Evolutionary conservation across 108 stramenopile species (phyloP).

Genomic region (Nitzschia sp.): DNA sequence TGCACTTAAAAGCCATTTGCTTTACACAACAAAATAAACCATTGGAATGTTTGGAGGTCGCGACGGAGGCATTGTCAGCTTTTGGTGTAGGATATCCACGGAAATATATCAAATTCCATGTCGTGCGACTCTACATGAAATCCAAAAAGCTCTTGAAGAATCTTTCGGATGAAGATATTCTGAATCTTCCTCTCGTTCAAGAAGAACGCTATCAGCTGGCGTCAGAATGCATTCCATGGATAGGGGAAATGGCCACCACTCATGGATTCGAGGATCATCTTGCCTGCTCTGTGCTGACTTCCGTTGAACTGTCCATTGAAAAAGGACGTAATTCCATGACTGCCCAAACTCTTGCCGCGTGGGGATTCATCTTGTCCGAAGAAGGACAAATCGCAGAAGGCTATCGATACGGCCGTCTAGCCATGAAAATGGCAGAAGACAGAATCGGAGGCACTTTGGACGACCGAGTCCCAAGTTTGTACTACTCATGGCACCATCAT

Average conservation of each 20-base stretch:
- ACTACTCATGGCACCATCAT: conserved; percentile 2
- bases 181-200: neutral
- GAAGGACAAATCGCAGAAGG: conserved; percentile 6
- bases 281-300: neutral
- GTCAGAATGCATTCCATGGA: neutral
- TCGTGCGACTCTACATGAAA: neutral
- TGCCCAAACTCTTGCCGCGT: neutral
- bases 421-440: neutral
- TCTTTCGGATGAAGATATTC: neutral
- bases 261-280: neutral
- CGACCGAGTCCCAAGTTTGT: neutral
- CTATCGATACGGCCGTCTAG: neutral
- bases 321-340: conserved; percentile 3
- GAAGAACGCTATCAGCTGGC: conserved; percentile 6
- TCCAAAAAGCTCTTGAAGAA: neutral
- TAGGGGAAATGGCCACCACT: neutral
- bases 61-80: neutral
- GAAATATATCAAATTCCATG: neutral
- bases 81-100: conserved; percentile 10
- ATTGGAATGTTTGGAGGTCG: neutral
- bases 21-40: conserved; percentile 1
- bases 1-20: neutral
- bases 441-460: neutral
- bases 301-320: neutral
- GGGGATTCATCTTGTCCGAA: neutral